Base-by-base conservation (phyloP, 768 basidiomycete species). In the Leccinellum luteum region DNA sequence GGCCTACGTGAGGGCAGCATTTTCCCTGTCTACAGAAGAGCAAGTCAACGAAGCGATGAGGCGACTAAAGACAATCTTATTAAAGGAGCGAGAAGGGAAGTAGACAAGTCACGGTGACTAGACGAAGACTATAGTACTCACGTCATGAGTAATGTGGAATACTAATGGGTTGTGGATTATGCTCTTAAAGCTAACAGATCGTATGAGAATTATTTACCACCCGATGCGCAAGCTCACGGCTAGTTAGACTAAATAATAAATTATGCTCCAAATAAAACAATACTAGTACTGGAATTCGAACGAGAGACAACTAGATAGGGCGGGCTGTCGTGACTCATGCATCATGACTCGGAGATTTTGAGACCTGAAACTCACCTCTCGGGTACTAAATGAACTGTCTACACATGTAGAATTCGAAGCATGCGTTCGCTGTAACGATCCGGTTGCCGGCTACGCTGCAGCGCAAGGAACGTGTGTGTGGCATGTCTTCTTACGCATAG, bases 1-100 rank as follows among this genome's bases (percentile, higher is more conserved):
- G 7, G 77, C 85, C 23, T 91, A 88, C 68, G 89, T 95, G 28
- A 81, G 94, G 44, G 90, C 91, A 17, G 79, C 90, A 38, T 97
- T 96, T 74, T 91, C 90, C 67, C 69, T 90, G 57, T 75, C 84
- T 19, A 75, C 76, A 1, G 82, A 81, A 55, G 82, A 84, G 32
- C 83, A 93, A 43, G 85, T 91, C 3, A 85, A 92, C 48, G 83
- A 87, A 74, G 94, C 86, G 2, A 68, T 95, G 60, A 75, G 73
- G 59, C 77, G 93, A 59, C 73, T 97, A 4, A 75, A 73, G 35
- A 70, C 61, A 31, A 80, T 82, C 3, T 59, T 75, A 35, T 53
- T 73, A 21, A 61, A 63, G 56, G 72, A 65, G 44, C 62, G 68
- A 45, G 61, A 58, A 19, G 53, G 27, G 31, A 52, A 56, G 32